Evolutionary conservation across 805 yeast genomes (phyloP), one percentile per base, ranked within the genome.

Genomic region (Suhomyces xylopsoci): DNA sequence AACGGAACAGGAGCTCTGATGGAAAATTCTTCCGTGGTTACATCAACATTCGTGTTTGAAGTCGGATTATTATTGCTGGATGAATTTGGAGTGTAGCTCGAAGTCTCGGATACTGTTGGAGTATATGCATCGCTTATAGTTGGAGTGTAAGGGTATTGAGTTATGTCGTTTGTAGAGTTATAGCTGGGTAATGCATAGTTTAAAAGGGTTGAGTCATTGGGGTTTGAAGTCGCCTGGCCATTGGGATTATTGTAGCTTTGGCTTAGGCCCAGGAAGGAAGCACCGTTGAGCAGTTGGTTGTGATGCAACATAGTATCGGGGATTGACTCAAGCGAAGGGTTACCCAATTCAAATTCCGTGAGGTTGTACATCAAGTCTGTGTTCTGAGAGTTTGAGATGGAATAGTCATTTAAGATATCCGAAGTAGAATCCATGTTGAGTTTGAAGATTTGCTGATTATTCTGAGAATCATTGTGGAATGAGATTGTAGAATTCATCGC

Each of bases 241-340:
- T 28, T 25, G 5, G 24, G 48, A 24, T 44, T 48, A 32, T 28
- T 26, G 30, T 15, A 43, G 17, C 42, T 45, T 14, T 30, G 43
- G 28, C 45, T 42, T 26, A 46, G 19, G 12, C 48, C 44, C 49
- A 47, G 49, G n/a, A 17, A 17, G 10, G 42, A n/a, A 7, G 48
- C 3, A 20, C 45, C 26, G n/a, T n/a, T 25, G 41, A 40, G 42
- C 14, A 30, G n/a, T 14, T 55, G 55, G 20, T 25, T 49, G 25
- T 55, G 53, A n/a, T 44, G 48, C 28, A 51, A 22, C 47, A 46
- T 41, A 8, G 61, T 54, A 50, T 69, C 72, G 14, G 68, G 67
- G 25, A 68, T 62, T 9, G 65, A 60, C 20, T 69, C 71, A 32
- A 67, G 58, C 2, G 69, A 63, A 14, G 63, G 62, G 51, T 60